Evolutionary conservation across 768 basidiomycete species (phyloP).

Genomic region (Paxillus rubicundulus): DNA sequence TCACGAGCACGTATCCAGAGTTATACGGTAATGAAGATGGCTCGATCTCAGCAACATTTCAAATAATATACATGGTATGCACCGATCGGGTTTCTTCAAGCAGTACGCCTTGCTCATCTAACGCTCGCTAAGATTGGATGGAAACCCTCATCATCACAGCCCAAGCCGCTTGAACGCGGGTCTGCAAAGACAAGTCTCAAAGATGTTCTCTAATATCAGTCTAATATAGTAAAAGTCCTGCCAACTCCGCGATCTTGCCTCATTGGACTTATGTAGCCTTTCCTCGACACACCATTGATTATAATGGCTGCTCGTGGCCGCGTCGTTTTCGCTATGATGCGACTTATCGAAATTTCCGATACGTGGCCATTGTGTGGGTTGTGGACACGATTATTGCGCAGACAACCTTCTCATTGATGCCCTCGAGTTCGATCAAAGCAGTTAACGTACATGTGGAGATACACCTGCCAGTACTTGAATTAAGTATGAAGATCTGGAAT

Average conservation of each 20-base stretch:
- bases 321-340: too few species aligned
- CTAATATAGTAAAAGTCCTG: conserved; percentile 15
- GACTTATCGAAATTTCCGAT: too few species aligned
- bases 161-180: conserved; percentile 63
- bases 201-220: conserved; percentile 55
- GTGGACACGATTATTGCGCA: too few species aligned
- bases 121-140: conserved; percentile 66
- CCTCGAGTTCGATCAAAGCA: too few species aligned
- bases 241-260: not conserved
- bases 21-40: conserved; percentile 84
- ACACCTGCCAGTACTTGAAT: too few species aligned
- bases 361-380: too few species aligned
- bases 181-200: conserved; percentile 59
- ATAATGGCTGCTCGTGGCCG: too few species aligned
- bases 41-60: conserved; percentile 90
- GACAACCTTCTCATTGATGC: too few species aligned
- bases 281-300: not conserved
- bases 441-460: too few species aligned
- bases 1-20: conserved; percentile 44
- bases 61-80: conserved; percentile 88
- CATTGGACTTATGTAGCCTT: not conserved
- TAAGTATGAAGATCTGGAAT: not conserved
- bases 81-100: not conserved
- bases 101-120: not conserved
- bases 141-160: conserved; percentile 71